Evolutionary conservation across 1,139 yeast species (phyloP).

Genomic region (Nakaseomyces bracarensis): DNA sequence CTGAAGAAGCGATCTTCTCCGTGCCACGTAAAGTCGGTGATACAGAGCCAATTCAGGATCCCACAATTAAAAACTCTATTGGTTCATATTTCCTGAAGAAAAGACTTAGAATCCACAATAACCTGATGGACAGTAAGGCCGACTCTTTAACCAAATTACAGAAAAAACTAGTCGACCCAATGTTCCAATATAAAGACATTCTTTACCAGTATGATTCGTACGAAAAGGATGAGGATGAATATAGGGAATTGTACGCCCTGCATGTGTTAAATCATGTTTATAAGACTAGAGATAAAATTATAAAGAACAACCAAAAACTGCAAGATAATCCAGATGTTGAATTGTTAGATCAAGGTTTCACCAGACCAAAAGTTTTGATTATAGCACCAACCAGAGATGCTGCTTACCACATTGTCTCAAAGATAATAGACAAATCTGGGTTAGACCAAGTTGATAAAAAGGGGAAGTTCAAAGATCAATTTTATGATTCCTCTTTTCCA

Average conservation of each 20-base stretch:
- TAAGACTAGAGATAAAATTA: slow-evolving; percentile 74
- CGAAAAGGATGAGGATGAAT: slow-evolving; percentile 36
- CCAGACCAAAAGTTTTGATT: slow-evolving; percentile 81
- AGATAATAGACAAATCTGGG: slow-evolving; percentile 56
- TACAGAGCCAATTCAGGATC: slow-evolving; percentile 12
- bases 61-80: slow-evolving; percentile 21
- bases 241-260: slow-evolving; percentile 56
- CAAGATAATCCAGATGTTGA: slow-evolving; percentile 40
- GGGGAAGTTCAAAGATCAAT: slow-evolving; percentile 65
- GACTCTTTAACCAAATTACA: slow-evolving; percentile 35
- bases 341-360: slow-evolving; percentile 86
- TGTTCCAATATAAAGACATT: slow-evolving; percentile 68
- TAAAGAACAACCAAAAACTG: slow-evolving; percentile 64
- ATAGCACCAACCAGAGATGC: slow-evolving; percentile 78
- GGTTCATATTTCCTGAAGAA: slow-evolving; percentile 32
- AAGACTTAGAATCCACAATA: slow-evolving; percentile 27
- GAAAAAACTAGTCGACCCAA: slow-evolving; percentile 44
- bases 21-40: slow-evolving; percentile 17
- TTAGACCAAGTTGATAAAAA: slow-evolving; percentile 72
- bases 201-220: slow-evolving; percentile 50
- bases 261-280: slow-evolving; percentile 77
- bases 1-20: slow-evolving; percentile 21
- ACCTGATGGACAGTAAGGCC: slow-evolving; percentile 16
- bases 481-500: slow-evolving; percentile 42
- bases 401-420: slow-evolving; percentile 62